Conservation (phyloP, 495 filamentous ascomycete species). For the Parachaetomium inaequale region DNA sequence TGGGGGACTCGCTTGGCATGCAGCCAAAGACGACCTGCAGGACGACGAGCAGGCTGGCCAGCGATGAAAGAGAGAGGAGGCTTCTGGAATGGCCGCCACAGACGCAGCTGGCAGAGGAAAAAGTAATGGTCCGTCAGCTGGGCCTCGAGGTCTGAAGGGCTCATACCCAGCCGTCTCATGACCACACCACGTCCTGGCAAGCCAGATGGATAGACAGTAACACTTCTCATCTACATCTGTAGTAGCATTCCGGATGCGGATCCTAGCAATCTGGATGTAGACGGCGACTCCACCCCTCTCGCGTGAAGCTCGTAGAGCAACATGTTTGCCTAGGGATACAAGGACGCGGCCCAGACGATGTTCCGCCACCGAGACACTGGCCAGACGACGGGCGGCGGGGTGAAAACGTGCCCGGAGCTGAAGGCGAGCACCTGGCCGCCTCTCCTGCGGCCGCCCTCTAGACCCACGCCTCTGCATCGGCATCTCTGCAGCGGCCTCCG, state of each 20-base stretch:
- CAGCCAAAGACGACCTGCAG: conserved; percentile 17
- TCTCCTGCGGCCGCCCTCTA: conserved; percentile 14
- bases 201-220: no score
- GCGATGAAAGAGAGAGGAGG: background rate
- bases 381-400: background rate
- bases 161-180: no score
- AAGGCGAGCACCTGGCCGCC: background rate
- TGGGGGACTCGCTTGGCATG: conserved; percentile 16
- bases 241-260: no score
- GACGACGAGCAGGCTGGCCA: conserved; percentile 5
- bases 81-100: conserved; percentile 17
- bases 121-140: background rate
- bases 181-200: no score
- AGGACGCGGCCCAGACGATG: background rate
- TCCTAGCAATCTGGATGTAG: no score
- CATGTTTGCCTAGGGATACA: background rate
- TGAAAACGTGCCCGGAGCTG: background rate
- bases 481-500: conserved; percentile 12
- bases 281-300: no score
- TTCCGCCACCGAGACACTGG: background rate
- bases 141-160: background rate
- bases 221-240: no score
- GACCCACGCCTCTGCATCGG: conserved; percentile 18
- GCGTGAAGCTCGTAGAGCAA: background rate
- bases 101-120: conserved; percentile 1